Percentiles rank a stretch among this genome's conserved stretches.
Evolutionary conservation across 805 yeast genomes (phyloP).

Genomic region (Kazachstania taianensis): DNA sequence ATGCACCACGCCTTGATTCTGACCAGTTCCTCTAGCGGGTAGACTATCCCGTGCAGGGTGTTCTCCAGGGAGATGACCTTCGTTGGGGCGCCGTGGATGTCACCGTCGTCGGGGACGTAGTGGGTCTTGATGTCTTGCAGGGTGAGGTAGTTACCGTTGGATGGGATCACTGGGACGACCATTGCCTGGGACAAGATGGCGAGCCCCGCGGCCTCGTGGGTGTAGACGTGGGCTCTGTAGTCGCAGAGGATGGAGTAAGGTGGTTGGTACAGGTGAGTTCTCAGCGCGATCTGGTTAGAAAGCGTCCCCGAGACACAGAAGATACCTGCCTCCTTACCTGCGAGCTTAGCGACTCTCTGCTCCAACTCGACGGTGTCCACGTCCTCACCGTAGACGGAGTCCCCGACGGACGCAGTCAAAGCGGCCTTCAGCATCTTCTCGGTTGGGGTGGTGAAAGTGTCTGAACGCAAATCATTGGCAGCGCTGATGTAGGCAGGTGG

Average conservation of each 20-base stretch:
- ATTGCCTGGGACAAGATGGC: constrained; percentile 85
- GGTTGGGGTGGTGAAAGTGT: constrained; percentile 87
- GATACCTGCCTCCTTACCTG: constrained; percentile 75
- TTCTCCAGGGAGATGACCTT: constrained; percentile 76
- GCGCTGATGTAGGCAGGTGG: constrained; percentile 25
- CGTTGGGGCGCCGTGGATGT: constrained; percentile 85
- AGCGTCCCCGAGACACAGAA: constrained; percentile 85
- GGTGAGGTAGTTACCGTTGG: constrained; percentile 67
- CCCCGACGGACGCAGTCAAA: constrained; percentile 56
- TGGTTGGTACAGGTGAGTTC: constrained; percentile 70
- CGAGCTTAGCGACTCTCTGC: constrained; percentile 47
- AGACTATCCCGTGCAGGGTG: constrained; percentile 73
- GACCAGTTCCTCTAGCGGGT: constrained; percentile 69
- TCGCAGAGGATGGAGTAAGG: constrained; percentile 74
- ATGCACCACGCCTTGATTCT: constrained; percentile 64
- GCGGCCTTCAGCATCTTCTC: constrained; percentile 58
- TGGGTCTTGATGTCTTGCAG: constrained; percentile 64
- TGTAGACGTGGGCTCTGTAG: constrained; percentile 71
- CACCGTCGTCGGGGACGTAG: constrained; percentile 62
- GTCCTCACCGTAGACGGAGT: constrained; percentile 85
- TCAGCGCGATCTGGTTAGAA: constrained; percentile 77
- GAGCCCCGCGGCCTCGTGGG: constrained; percentile 84
- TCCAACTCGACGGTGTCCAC: constrained; percentile 57
- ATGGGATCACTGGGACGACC: constrained; percentile 75
- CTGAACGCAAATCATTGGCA: constrained; percentile 53